phyloP scores from a whole-genome alignment of 1,284 basidiomycete genomes.

The Agaricales sp. region DNA sequence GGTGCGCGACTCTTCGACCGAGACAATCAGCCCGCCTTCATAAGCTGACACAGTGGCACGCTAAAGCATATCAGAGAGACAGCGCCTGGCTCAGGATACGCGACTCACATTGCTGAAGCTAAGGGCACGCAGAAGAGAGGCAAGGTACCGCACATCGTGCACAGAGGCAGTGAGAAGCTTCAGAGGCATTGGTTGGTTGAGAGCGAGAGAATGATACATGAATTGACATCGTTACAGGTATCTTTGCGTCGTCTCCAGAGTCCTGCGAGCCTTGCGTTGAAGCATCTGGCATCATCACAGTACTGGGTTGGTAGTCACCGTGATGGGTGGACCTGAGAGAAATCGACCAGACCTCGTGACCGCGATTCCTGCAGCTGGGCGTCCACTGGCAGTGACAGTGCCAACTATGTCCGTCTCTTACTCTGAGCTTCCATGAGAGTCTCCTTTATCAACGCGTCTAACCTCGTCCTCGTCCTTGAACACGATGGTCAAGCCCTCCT shows the following conservation, averaged over 20 bases:
- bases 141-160: slow-evolving; percentile 70
- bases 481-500: not conserved
- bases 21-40: slow-evolving; percentile 64
- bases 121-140: slow-evolving; percentile 67
- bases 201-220: too few species aligned
- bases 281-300: too few species aligned
- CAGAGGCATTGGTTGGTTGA: too few species aligned
- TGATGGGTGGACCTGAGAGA: not conserved
- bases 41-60: slow-evolving; percentile 71
- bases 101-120: slow-evolving; percentile 61
- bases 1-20: slow-evolving; percentile 80
- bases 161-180: slow-evolving; percentile 75
- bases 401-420: not conserved
- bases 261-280: not conserved
- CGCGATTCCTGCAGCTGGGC: not conserved
- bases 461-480: not conserved
- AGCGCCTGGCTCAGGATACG: slow-evolving; percentile 5
- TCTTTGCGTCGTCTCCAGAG: not conserved
- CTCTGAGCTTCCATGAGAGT: not conserved
- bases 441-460: not conserved
- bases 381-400: not conserved
- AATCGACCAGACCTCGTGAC: not conserved
- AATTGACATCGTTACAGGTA: not conserved
- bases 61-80: slow-evolving; percentile 26
- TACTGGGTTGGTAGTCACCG: too few species aligned